These are phyloP conservation scores for Dryas integrifolia DNA, from an alignment of 331 rosid species.

Conservation along the genomic window DNA sequence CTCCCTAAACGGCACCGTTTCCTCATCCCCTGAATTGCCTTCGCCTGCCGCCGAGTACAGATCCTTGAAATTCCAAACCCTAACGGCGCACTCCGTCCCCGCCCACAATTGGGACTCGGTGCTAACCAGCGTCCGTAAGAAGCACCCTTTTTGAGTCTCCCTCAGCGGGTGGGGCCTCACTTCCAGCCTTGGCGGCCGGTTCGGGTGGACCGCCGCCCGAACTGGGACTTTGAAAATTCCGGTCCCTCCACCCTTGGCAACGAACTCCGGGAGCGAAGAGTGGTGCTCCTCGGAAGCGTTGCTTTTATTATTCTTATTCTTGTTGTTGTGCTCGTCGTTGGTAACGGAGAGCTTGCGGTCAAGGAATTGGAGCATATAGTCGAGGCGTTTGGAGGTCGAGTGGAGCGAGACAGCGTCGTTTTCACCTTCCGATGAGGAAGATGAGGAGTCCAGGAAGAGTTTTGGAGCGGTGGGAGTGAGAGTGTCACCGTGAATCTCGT, in stretches of 20 bases:
- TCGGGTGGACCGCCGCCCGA: conserved; percentile 68
- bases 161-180: conserved; percentile 84
- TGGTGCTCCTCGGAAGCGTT: neutral
- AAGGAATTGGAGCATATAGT: conserved; percentile 85
- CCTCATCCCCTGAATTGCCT: conserved; percentile 53
- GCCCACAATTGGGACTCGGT: conserved; percentile 77
- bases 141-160: conserved; percentile 79
- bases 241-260: conserved; percentile 70
- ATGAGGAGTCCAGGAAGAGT: conserved; percentile 25
- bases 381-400: conserved; percentile 79
- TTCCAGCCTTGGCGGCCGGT: conserved; percentile 75
- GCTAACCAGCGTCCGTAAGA: conserved; percentile 56
- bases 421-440: conserved; percentile 33
- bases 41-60: conserved; percentile 47
- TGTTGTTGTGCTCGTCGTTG: neutral
- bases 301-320: neutral
- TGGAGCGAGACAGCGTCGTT: conserved; percentile 44
- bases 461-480: neutral
- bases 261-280: conserved; percentile 54
- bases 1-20: conserved; percentile 71
- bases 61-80: conserved; percentile 70
- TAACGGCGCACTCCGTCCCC: conserved; percentile 63
- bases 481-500: neutral
- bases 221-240: conserved; percentile 64
- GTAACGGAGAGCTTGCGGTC: conserved; percentile 67